These are phyloP conservation scores for Vitis riparia DNA, from an alignment of 164 flowering plant genomes.

Conservation along the genomic window DNA sequence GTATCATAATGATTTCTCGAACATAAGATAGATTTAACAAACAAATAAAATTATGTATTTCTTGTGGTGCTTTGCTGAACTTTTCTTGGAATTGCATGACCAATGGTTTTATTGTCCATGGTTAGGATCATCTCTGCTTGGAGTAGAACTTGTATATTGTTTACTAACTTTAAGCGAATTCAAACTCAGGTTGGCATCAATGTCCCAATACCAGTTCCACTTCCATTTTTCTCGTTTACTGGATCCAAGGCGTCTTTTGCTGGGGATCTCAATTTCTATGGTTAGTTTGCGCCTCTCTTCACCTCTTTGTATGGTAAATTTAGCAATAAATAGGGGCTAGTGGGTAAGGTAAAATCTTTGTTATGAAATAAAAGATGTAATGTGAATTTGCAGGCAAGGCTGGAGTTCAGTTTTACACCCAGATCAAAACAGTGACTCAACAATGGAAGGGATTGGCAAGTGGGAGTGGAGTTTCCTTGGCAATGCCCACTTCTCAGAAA, in stretches of 20 bases:
- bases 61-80: too few species aligned
- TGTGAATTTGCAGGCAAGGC: constrained; percentile 55
- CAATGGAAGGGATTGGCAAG: constrained; percentile 64
- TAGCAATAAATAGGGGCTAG: too few species aligned
- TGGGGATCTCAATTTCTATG: constrained; percentile 69
- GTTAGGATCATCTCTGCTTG: not conserved
- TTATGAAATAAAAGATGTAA: not conserved
- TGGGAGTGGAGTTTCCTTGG: constrained; percentile 35
- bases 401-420: constrained; percentile 65
- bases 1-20: too few species aligned
- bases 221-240: constrained; percentile 79
- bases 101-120: not conserved
- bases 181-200: constrained; percentile 62
- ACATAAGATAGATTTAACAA: too few species aligned
- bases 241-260: constrained; percentile 80
- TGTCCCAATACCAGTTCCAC: constrained; percentile 75
- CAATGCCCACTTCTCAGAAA: constrained; percentile 59
- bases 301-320: not conserved
- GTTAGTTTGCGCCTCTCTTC: constrained; percentile 18
- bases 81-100: not conserved
- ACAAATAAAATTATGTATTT: too few species aligned
- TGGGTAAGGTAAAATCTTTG: not conserved
- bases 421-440: constrained; percentile 69
- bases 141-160: not conserved
- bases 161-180: not conserved